Base-by-base conservation (phyloP, 768 basidiomycete genomes). In the Royoungia palumana region DNA sequence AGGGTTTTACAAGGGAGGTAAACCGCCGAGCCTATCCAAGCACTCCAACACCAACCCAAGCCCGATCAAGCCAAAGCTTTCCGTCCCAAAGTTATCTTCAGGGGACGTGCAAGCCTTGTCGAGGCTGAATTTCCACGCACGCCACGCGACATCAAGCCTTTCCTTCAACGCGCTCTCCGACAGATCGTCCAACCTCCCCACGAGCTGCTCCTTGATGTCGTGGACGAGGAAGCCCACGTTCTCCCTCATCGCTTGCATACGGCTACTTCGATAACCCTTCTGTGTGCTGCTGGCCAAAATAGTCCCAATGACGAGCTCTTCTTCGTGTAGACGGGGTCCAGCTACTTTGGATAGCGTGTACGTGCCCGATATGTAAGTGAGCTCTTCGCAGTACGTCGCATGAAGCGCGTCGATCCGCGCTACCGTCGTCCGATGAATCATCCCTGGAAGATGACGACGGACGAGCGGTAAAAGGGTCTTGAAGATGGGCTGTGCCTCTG, bases 261-360 rank as follows among this genome's bases (percentile, higher is more conserved):
- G 74, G 52, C 80, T 78, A 24, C 63, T 74, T 49, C 86, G 72
- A 74, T 77, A 83, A 28, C 81, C 68, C 49, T 73, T 75, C 54
- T 89, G 80, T 1, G 78, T 68, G 58, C 83, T 87, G 50, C 82
- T 82, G 2, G 81, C 85, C 38, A 89, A 66, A 48, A 92, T 92
- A 0, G 83, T 82, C 17, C 87, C 88, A 25, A 82, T 67, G 2
- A 89, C 83, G 20, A 89, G 74, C 57, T 92, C 89, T 42, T 85
- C 83, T 60, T 92, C 89, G 6, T 73, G 64, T 28, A 92, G 72
- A 25, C 75, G 75, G 8, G 72, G 72, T 9, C 77, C 80, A 1
- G 81, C 74, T 9, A 72, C 67, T 45, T 77, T 75, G 9, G 84
- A 79, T 10, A 90, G 65, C 0, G 82, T 79, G 59, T 88, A 87